These are phyloP conservation scores for Boletales sp. DNA, from an alignment of 768 basidiomycete species.

Conservation along the genomic window DNA sequence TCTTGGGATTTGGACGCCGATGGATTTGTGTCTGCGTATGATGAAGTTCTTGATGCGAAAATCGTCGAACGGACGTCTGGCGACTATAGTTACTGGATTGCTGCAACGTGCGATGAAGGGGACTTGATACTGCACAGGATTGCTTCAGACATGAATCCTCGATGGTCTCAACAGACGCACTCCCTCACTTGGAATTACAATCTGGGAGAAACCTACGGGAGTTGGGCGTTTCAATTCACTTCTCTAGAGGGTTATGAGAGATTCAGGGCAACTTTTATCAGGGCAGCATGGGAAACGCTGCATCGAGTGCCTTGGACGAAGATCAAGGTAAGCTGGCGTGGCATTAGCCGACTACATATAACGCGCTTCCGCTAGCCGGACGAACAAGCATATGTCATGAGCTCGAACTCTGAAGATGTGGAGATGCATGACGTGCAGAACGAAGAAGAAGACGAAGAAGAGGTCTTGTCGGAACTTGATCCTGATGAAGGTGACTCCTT, in stretches of 20 bases:
- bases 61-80: slow-evolving; percentile 45
- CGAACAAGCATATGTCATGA: slow-evolving; percentile 83
- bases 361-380: slow-evolving; percentile 48
- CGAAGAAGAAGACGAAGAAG: slow-evolving; percentile 78
- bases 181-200: slow-evolving; percentile 90
- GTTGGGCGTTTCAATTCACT: slow-evolving; percentile 81
- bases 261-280: slow-evolving; percentile 63
- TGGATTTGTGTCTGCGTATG: slow-evolving; percentile 42
- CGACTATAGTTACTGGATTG: slow-evolving; percentile 57
- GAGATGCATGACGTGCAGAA: slow-evolving; percentile 81
- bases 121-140: slow-evolving; percentile 61
- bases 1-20: slow-evolving; percentile 53
- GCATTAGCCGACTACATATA: background rate
- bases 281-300: slow-evolving; percentile 75
- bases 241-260: slow-evolving; percentile 50
- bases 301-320: slow-evolving; percentile 76
- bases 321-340: slow-evolving; percentile 54
- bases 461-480: slow-evolving; percentile 66
- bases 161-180: slow-evolving; percentile 54
- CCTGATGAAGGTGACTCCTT: slow-evolving; percentile 51
- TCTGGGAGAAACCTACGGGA: slow-evolving; percentile 52
- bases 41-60: slow-evolving; percentile 52
- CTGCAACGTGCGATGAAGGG: slow-evolving; percentile 48
- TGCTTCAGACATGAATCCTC: slow-evolving; percentile 66
- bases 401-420: slow-evolving; percentile 74